Percentiles rank a stretch among this genome's conserved stretches.
Conservation (phyloP, 352 stramenopile genomes). For the Albugo laibachii region DNA sequence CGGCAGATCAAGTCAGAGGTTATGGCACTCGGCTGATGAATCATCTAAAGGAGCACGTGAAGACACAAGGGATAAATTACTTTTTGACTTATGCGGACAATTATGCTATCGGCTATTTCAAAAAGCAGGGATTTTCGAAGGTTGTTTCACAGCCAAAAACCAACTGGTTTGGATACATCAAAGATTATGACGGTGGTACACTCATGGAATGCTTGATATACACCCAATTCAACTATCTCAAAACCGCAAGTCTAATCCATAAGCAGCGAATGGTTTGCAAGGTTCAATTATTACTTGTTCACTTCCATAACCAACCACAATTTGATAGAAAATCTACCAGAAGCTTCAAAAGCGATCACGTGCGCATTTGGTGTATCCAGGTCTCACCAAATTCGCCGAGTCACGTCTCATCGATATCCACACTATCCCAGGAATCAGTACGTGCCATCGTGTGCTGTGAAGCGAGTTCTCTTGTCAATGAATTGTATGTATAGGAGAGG, state of each 20-base stretch:
- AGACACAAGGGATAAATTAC: slow-evolving; percentile 78
- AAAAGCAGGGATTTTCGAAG: slow-evolving; percentile 91
- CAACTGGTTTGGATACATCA: slow-evolving; percentile 97
- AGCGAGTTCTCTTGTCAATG: not conserved
- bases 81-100: slow-evolving; percentile 99
- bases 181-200: slow-evolving; percentile 98
- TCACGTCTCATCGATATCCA: slow-evolving; percentile 73
- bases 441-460: slow-evolving; percentile 9
- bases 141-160: slow-evolving; percentile 63
- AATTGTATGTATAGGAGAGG: slow-evolving; percentile 32
- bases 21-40: slow-evolving; percentile 99
- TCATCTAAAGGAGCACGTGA: slow-evolving; percentile 95
- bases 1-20: slow-evolving; percentile 89
- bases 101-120: slow-evolving; percentile 97
- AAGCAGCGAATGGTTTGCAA: slow-evolving; percentile 81
- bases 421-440: slow-evolving; percentile 73
- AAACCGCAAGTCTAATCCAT: slow-evolving; percentile 88
- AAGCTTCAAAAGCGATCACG: slow-evolving; percentile 63
- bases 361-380: slow-evolving; percentile 49
- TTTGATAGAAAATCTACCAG: slow-evolving; percentile 41
- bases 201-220: slow-evolving; percentile 99
- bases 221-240: slow-evolving; percentile 93
- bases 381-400: slow-evolving; percentile 52
- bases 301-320: not conserved
- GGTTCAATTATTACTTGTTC: slow-evolving; percentile 11